Base-by-base conservation (phyloP, 768 basidiomycete species). In the Rhizopogon salebrosus region DNA sequence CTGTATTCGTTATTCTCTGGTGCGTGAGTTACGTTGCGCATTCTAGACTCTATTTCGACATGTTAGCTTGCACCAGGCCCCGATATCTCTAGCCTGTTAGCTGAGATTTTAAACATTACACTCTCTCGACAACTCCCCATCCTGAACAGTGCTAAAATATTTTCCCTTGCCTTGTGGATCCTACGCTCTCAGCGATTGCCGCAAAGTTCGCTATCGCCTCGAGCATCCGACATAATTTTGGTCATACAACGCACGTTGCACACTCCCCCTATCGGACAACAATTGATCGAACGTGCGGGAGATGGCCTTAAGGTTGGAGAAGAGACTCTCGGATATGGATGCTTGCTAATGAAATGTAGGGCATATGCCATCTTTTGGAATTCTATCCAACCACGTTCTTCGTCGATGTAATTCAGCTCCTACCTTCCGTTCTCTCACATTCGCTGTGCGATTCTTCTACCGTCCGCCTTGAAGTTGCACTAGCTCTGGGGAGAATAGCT, bases 181-280 rank as follows among this genome's bases (percentile, higher is more conserved):
- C 64, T 88, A 40, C 71, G 74, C 54, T 69, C 64, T 27, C 79
- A 84, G 55, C 71, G 68, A 41, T 68, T 86, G 8, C 78, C 82
- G 2, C n/a, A 52, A 3, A 54, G 60, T 9, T 57, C 77, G n/a
- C 56, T 85, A 36, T 49, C 45, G 18, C 62, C 67, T 40, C 62
- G 64, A 8, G 67, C 58, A 37, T 41, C 52, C 11, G 63, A 68
- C 4, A 61, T 84, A 3, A 54, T 66, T 34, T 57, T 56, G 0
- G 70, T 67, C 6, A 56, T 85, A 36, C 63, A 58, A 52, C 64
- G 66, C 8, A 70, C 68, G 34, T 58, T 84, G 27, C 59, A 65
- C 24, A 61, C 60, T 22, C 52, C 69, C 48, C 48, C 51, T 55
- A 49, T 48, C 58, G 54, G 48, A 50, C 59, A 53, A 18, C 29